phyloP scores from a whole-genome alignment of 306 rosid genomes.

The Cucumis cinereus region DNA sequence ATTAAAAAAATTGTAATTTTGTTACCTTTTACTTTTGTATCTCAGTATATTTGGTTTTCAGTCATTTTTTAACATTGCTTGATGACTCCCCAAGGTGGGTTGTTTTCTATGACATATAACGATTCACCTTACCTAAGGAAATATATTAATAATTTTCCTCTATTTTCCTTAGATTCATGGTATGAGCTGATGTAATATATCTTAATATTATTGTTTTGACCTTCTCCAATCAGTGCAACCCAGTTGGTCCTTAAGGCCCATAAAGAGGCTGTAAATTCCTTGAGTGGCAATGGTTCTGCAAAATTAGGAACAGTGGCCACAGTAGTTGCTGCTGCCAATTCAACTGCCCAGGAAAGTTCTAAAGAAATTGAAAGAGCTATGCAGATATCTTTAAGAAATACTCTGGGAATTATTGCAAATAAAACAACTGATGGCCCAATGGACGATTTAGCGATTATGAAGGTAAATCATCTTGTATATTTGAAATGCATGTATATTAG shows the following conservation, averaged over 20 bases:
- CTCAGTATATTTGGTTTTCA: neutral
- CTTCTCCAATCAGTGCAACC: conserved; percentile 46
- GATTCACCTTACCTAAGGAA: neutral
- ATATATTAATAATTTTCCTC: neutral
- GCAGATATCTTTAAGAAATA: conserved; percentile 89
- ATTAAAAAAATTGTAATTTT: neutral
- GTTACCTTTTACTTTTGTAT: too few species aligned
- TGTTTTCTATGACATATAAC: neutral
- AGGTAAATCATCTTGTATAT: conserved; percentile 30
- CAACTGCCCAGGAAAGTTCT: conserved; percentile 83
- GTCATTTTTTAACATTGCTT: neutral
- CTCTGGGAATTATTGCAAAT: conserved; percentile 72
- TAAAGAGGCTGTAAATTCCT: conserved; percentile 91
- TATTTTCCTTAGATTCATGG: neutral
- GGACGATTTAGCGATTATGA: conserved; percentile 94
- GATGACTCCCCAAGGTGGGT: neutral
- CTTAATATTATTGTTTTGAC: conserved; percentile 1
- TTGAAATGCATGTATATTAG: neutral
- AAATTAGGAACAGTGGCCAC: conserved; percentile 93
- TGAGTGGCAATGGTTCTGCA: conserved; percentile 87
- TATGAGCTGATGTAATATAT: neutral
- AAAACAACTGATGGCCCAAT: conserved; percentile 69
- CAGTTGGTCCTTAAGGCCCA: conserved; percentile 97
- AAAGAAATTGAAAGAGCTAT: conserved; percentile 94
- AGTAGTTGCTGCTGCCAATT: conserved; percentile 95